Percentiles rank a stretch among this genome's conserved stretches.
phyloP scores from a whole-genome alignment of 352 stramenopile species.

The Pythium grandisporangium region DNA sequence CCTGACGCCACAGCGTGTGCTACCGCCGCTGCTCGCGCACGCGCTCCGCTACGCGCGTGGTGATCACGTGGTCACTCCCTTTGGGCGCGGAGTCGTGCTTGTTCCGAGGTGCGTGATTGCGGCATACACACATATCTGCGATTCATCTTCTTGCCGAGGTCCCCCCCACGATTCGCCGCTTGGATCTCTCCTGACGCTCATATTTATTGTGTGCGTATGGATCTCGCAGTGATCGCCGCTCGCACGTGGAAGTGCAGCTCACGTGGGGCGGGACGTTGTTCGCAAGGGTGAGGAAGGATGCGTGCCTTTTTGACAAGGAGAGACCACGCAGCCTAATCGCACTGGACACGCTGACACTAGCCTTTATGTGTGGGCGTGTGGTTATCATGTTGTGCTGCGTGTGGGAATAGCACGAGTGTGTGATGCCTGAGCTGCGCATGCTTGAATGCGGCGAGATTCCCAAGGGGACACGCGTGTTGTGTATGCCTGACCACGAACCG shows the following conservation, averaged over 20 bases:
- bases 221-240: conserved; percentile 26
- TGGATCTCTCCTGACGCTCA: too few species aligned
- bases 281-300: conserved; percentile 30
- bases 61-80: conserved; percentile 59
- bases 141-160: too few species aligned
- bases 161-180: too few species aligned
- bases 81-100: conserved; percentile 41
- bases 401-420: conserved; percentile 25
- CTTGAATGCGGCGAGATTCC: conserved; percentile 61
- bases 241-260: conserved; percentile 44
- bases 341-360: neutral
- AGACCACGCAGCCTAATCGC: neutral
- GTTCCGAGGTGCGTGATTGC: conserved; percentile 11
- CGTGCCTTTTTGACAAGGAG: too few species aligned
- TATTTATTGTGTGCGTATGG: too few species aligned
- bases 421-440: conserved; percentile 62
- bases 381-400: too few species aligned
- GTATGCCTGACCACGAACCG: neutral
- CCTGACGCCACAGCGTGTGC: conserved; percentile 18
- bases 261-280: conserved; percentile 43
- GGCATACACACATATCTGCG: too few species aligned
- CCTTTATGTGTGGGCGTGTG: too few species aligned
- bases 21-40: conserved; percentile 61
- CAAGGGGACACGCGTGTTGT: conserved; percentile 34
- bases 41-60: conserved; percentile 51